Conservation (phyloP, 2,329 filamentous ascomycete species). For the Lizonia empirigonia region DNA sequence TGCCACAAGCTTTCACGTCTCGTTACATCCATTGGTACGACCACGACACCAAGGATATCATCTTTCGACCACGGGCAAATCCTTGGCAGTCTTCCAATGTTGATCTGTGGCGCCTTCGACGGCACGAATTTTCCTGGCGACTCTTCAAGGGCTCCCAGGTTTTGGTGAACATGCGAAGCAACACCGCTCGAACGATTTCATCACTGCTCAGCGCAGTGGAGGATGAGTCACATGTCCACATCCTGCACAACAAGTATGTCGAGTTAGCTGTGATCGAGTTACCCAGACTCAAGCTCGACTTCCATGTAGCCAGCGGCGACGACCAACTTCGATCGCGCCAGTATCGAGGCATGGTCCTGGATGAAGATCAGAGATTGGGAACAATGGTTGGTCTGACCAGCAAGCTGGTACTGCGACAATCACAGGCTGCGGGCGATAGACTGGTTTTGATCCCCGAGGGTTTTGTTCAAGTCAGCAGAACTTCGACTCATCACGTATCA, state of each 20-base stretch:
- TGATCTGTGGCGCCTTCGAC: slow-evolving; percentile 24
- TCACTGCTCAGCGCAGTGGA: slow-evolving; percentile 27
- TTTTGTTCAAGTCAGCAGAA: slow-evolving; percentile 11
- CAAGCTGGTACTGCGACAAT: slow-evolving; percentile 29
- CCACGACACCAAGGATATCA: slow-evolving; percentile 13
- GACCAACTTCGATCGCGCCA: slow-evolving; percentile 29
- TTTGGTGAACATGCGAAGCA: slow-evolving; percentile 20
- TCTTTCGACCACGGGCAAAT: slow-evolving; percentile 15
- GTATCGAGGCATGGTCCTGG: slow-evolving; percentile 35
- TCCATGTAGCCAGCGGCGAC: slow-evolving; percentile 8
- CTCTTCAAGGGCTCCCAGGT: slow-evolving; percentile 6
- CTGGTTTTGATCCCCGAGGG: slow-evolving; percentile 46
- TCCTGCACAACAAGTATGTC: slow-evolving; percentile 8
- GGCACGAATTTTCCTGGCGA: slow-evolving; percentile 19
- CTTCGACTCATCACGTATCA: slow-evolving; percentile 5
- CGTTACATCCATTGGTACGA: slow-evolving; percentile 39
- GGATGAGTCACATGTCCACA: slow-evolving; percentile 22
- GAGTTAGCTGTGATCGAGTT: slow-evolving; percentile 21
- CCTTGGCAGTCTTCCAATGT: slow-evolving; percentile 12
- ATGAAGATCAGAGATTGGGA: slow-evolving; percentile 29
- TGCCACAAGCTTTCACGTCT: slow-evolving; percentile 42
- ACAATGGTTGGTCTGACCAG: slow-evolving; percentile 34
- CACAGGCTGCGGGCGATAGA: slow-evolving; percentile 29
- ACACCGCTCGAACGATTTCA: slow-evolving; percentile 16
- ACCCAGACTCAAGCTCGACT: slow-evolving; percentile 21